Base-by-base conservation (phyloP, 371 early-diverging fungal species). In the Apophysomyces sp. region DNA sequence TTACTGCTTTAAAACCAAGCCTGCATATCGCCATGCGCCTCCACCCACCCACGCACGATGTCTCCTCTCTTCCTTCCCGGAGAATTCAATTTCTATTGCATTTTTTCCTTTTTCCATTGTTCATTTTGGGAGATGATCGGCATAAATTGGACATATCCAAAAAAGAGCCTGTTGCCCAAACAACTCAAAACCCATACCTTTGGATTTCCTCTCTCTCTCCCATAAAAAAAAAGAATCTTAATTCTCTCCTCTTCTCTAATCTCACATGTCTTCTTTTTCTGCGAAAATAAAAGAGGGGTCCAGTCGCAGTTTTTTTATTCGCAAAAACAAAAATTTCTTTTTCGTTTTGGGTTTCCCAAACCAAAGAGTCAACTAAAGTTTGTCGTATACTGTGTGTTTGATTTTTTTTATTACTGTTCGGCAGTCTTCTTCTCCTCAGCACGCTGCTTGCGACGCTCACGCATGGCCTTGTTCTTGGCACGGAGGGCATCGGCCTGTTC, bases 401-500 rank as follows among this genome's bases (percentile, higher is more conserved):
- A 18, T 21, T 18, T 44, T 44, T 44, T 44, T 41, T 44, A 18
- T 44, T 44, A 44, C 49, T 44, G 49, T 9, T 34, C 54, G 60
- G 90, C 94, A 78, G 90, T 87, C 49, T 44, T 44, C 94, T 97
- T 97, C 73, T 92, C 90, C 63, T 92, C 92, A 55, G 90, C 73
- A 68, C 98, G 92, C 74, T 87, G 82, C 65, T 83, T 84, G 77
- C 94, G 92, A 78, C 97, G 95, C 75, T 95, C 94, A 76, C 97
- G 93, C 60, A 96, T 94, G 70, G 95, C 96, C 90, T 94, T 94
- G 87, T 92, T 89, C 89, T 94, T 93, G 78, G 83, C 87, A 78
- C 98, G 97, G 87, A 95, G 96, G 59, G 98, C 99, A 80, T 95
- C 96, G 65, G 99, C 98, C 87, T 99, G 99, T 83, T 98, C 98